Evolutionary conservation across 495 filamentous ascomycete genomes (phyloP), one percentile per base, ranked within the genome.

Genomic region (Neurospora tetraspora): DNA sequence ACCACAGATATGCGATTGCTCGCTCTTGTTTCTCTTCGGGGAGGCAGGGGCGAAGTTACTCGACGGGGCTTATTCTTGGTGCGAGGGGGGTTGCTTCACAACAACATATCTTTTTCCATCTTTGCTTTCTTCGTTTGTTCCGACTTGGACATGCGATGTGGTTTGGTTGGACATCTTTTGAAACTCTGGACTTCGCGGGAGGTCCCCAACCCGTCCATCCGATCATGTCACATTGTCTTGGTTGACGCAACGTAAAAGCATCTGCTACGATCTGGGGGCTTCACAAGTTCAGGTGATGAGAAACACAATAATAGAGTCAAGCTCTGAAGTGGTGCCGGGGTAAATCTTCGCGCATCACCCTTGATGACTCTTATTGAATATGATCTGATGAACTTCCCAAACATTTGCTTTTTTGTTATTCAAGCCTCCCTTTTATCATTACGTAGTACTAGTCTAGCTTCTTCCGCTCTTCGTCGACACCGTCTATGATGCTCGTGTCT

Each of bases 31-130:
- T 65, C 27, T 34, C 12, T 65, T 65, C 3, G 14, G 23, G 53
- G 53, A 65, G 27, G 27, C 53, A 9, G 89, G 88, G 74, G 77
- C 79, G 80, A 80, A 89, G 92, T 96, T 94, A 98, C 96, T 97
- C 93, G 94, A 99, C 97, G 96, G 96, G 96, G 96, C 96, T 97
- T 93, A 99, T 97, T 98, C 93, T 97, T 93, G 96, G 93, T 90
- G 92, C 94, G 94, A 97, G 94, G 92, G 90, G 92, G 79, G 53
- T 65, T 34, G 83, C 77, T 82, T 82, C 79, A 79, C 76, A 74
- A 72, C 61, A 71, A 39, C 39, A 45, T 36, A 31, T 70, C 42
- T 39, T 47, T 71, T 76, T 82, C 42, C 42, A 45, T 77, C 77
- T 77, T 77, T 78, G 78, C 75, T 47, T 77, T 71, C 68, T 74